phyloP scores from a whole-genome alignment of 2,329 filamentous ascomycete species.

The Chrysoporthe deuterocubensis region DNA sequence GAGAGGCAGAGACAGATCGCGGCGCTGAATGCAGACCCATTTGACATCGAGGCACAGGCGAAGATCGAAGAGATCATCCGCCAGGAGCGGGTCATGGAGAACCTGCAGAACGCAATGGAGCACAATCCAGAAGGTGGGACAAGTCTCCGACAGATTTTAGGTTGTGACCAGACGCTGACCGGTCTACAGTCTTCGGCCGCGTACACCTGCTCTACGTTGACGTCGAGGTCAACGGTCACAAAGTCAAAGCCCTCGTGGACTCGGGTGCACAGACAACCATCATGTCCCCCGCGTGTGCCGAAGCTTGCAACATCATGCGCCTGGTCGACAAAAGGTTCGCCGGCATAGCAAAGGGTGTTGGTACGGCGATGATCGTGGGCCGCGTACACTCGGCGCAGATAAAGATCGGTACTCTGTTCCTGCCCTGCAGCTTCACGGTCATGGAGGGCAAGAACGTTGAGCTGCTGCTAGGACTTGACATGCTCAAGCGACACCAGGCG shows the following conservation, averaged over 20 bases:
- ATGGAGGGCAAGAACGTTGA: conserved; percentile 99
- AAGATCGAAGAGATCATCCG: conserved; percentile 98
- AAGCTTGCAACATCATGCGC: conserved; percentile 93
- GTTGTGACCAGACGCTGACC: conserved; percentile 25
- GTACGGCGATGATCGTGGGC: conserved; percentile 91
- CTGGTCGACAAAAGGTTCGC: conserved; percentile 91
- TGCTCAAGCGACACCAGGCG: conserved; percentile 95
- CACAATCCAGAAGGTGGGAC: conserved; percentile 90
- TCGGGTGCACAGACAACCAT: conserved; percentile 97
- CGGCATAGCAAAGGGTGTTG: conserved; percentile 90
- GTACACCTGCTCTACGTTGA: conserved; percentile 97
- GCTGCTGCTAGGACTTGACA: conserved; percentile 89
- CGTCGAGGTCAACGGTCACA: conserved; percentile 90
- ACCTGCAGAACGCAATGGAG: conserved; percentile 94
- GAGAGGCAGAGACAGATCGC: conserved; percentile 84
- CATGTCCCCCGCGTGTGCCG: conserved; percentile 94
- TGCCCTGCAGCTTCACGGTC: conserved; percentile 96
- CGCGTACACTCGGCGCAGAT: conserved; percentile 95
- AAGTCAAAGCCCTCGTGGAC: conserved; percentile 94
- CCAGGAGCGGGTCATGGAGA: conserved; percentile 91
- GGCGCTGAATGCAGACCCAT: conserved; percentile 88
- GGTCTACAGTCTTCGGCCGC: conserved; percentile 76
- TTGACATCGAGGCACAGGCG: conserved; percentile 87
- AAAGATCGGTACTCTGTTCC: conserved; percentile 83
- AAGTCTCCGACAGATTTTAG: neutral